These are phyloP conservation scores for Spirogloea muscicola DNA, from an alignment of 139 green algal species.

Conservation along the genomic window DNA sequence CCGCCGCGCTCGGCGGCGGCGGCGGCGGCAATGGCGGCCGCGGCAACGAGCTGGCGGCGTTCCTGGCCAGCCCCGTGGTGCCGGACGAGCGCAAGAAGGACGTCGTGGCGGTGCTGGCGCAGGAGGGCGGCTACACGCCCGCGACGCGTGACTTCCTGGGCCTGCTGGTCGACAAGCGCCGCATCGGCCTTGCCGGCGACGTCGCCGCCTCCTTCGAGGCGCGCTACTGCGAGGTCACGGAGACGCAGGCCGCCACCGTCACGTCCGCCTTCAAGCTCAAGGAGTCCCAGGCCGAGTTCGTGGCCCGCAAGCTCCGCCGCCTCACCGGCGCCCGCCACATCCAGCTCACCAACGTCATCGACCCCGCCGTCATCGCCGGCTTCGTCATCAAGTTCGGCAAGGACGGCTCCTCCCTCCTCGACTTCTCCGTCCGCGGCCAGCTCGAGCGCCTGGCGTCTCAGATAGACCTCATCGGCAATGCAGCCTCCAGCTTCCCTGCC, in stretches of 20 bases:
- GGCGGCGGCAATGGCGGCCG: too few relatives aligned
- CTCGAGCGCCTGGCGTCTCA: slow-evolving; percentile 64
- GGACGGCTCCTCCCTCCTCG: slow-evolving; percentile 83
- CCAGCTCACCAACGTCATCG: slow-evolving; percentile 93
- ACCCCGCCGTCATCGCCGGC: slow-evolving; percentile 83
- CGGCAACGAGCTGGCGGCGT: too few relatives aligned
- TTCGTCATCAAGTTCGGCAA: slow-evolving; percentile 84
- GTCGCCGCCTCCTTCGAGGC: neutral
- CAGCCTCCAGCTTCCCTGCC: too few relatives aligned
- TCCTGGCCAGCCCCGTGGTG: neutral
- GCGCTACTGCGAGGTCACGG: neutral
- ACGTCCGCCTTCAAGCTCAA: slow-evolving; percentile 89
- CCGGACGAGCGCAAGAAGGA: neutral
- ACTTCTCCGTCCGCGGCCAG: slow-evolving; percentile 87
- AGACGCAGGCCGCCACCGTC: slow-evolving; percentile 65
- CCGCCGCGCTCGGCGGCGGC: too few relatives aligned
- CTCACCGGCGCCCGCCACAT: slow-evolving; percentile 95
- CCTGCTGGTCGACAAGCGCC: neutral
- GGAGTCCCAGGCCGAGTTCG: slow-evolving; percentile 95
- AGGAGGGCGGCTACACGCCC: neutral
- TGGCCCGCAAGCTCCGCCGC: slow-evolving; percentile 98
- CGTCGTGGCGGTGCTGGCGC: neutral
- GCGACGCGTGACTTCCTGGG: neutral
- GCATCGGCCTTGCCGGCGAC: neutral
- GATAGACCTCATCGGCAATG: too few relatives aligned